These are phyloP conservation scores for Pythium plurisporium DNA, from an alignment of 352 stramenopile species.

Conservation along the genomic window DNA sequence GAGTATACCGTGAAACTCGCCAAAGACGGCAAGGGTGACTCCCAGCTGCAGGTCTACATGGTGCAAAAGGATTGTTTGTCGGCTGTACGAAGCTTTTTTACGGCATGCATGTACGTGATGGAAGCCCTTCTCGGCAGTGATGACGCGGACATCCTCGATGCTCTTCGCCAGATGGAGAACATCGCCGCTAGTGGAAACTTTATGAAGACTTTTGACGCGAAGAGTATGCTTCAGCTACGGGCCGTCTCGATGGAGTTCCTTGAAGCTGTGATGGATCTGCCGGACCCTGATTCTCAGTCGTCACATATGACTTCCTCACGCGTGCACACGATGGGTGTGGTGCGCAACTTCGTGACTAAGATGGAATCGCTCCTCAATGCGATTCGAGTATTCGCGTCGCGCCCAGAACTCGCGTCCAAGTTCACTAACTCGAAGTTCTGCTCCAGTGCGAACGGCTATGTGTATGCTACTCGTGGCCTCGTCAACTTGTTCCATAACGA, in stretches of 20 bases:
- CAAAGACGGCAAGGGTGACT: constrained; percentile 79
- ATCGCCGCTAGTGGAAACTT: constrained; percentile 57
- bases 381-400: constrained; percentile 62
- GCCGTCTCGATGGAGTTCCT: constrained; percentile 63
- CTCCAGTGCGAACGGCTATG: constrained; percentile 69
- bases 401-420: constrained; percentile 56
- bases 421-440: constrained; percentile 81
- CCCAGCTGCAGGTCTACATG: constrained; percentile 65
- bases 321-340: constrained; percentile 80
- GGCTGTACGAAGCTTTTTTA: constrained; percentile 80
- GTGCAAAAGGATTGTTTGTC: constrained; percentile 80
- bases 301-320: constrained; percentile 54
- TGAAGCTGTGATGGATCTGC: constrained; percentile 76
- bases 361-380: constrained; percentile 72
- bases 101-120: constrained; percentile 70
- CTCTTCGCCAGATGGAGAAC: constrained; percentile 74
- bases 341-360: constrained; percentile 85
- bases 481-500: constrained; percentile 78
- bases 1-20: constrained; percentile 55
- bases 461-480: constrained; percentile 65
- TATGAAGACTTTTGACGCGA: constrained; percentile 73
- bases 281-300: constrained; percentile 66
- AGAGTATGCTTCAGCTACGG: constrained; percentile 57
- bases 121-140: constrained; percentile 69
- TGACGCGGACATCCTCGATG: constrained; percentile 74